Conservation (phyloP, 148 eudicot genomes). For the Linanthus parryae region DNA sequence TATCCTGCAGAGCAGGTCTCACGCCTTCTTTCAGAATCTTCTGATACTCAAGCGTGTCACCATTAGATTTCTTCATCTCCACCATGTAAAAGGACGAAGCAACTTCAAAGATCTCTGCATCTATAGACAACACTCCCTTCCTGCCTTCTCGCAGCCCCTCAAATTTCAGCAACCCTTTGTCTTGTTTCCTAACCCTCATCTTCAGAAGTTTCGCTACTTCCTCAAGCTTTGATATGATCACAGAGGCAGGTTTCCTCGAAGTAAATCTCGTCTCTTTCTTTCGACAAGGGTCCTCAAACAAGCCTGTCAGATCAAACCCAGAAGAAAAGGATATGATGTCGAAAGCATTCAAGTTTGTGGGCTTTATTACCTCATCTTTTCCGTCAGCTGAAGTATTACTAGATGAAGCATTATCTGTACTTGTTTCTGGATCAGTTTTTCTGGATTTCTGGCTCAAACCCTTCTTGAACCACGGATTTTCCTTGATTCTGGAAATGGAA, state of each 20-base stretch:
- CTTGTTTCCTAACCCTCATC: constrained; percentile 47
- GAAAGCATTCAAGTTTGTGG: constrained; percentile 64
- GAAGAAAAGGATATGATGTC: constrained; percentile 70
- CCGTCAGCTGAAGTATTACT: constrained; percentile 22
- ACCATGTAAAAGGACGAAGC: constrained; percentile 50
- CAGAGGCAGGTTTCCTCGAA: constrained; percentile 48
- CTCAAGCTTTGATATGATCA: constrained; percentile 50
- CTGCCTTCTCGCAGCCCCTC: constrained; percentile 61
- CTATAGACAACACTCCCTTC: constrained; percentile 56
- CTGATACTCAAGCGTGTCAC: constrained; percentile 70
- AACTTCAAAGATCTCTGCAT: constrained; percentile 75
- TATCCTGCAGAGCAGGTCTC: constrained; percentile 65
- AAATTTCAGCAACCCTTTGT: constrained; percentile 56
- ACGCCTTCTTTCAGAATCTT: constrained; percentile 53
- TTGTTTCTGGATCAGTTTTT: constrained; percentile 19
- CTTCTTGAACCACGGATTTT: constrained; percentile 50
- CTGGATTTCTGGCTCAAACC: constrained; percentile 26
- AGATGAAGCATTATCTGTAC: constrained; percentile 8
- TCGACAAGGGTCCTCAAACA: constrained; percentile 41
- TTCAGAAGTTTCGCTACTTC: constrained; percentile 47
- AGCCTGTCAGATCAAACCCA: constrained; percentile 59
- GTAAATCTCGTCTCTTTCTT: constrained; percentile 65
- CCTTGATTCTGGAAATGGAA: constrained; percentile 52
- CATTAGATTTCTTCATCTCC: constrained; percentile 65
- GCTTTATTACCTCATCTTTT: constrained; percentile 24